These are phyloP conservation scores for Myotisia sp. DNA, from an alignment of 2,329 filamentous ascomycete species.

Conservation along the genomic window DNA sequence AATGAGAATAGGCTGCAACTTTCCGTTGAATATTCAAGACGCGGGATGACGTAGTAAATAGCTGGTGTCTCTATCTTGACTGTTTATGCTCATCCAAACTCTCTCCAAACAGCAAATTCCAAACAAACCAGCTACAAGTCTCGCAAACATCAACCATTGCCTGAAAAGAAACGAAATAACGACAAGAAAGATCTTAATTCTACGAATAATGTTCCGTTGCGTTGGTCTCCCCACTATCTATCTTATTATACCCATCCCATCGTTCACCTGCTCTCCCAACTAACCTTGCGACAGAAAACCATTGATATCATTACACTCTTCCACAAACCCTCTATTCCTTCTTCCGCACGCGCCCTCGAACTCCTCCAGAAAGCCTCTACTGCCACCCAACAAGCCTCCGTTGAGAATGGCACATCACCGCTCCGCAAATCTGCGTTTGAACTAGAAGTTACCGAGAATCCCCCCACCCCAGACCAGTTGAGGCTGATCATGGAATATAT, in stretches of 20 bases:
- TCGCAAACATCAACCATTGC: no score
- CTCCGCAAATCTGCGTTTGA: slow-evolving; percentile 58
- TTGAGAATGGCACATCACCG: slow-evolving; percentile 44
- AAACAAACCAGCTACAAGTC: no score
- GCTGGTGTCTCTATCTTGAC: no score
- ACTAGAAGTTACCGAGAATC: slow-evolving; percentile 64
- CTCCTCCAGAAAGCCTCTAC: slow-evolving; percentile 67
- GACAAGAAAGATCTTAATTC: no score
- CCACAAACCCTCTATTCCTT: slow-evolving; percentile 62
- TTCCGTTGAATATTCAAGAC: no score
- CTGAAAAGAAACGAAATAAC: no score
- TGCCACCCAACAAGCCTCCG: slow-evolving; percentile 57
- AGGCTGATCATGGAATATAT: slow-evolving; percentile 74
- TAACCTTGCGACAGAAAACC: slow-evolving; percentile 59
- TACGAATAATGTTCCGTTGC: slow-evolving; percentile 11
- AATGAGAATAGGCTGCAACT: no score
- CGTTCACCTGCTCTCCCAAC: neutral
- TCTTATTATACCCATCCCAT: neutral
- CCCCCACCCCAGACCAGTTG: slow-evolving; percentile 70
- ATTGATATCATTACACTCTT: slow-evolving; percentile 92
- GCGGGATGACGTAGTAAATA: no score
- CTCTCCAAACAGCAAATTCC: no score
- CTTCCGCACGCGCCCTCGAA: slow-evolving; percentile 58
- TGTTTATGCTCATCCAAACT: no score
- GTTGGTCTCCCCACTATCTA: neutral